Percentiles rank a stretch among this genome's conserved stretches.
phyloP scores from a whole-genome alignment of 352 stramenopile genomes.

The Saprolegnia parasitica region DNA sequence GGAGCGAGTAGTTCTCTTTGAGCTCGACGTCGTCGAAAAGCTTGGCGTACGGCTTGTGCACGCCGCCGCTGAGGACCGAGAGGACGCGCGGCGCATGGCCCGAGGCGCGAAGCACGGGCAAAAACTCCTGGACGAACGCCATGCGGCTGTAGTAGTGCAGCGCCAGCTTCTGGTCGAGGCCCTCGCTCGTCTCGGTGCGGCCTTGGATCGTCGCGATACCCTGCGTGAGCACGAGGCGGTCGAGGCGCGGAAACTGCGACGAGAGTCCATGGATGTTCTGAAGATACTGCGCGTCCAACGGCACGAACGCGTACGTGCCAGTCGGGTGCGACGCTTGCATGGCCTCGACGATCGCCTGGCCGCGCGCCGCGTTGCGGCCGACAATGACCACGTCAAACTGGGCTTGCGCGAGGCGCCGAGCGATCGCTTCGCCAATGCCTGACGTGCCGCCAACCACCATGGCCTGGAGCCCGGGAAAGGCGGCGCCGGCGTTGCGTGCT shows the following conservation, averaged over 20 bases:
- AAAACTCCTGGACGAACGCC: slow-evolving; percentile 35
- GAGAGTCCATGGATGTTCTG: slow-evolving; percentile 10
- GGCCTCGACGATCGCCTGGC: not conserved
- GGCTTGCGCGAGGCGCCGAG: slow-evolving; percentile 3
- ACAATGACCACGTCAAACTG: slow-evolving; percentile 10
- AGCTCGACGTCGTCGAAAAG: slow-evolving; percentile 39
- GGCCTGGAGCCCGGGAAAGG: not conserved
- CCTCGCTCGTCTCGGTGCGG: slow-evolving; percentile 45
- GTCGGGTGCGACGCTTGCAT: not conserved
- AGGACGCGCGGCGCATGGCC: slow-evolving; percentile 34
- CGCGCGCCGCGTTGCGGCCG: slow-evolving; percentile 4
- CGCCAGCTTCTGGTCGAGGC: slow-evolving; percentile 51
- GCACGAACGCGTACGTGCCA: slow-evolving; percentile 1
- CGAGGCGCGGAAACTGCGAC: slow-evolving; percentile 28
- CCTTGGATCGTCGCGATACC: slow-evolving; percentile 52
- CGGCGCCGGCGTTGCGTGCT: not conserved
- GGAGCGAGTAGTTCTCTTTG: slow-evolving; percentile 37
- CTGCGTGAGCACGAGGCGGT: slow-evolving; percentile 49
- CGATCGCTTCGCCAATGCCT: slow-evolving; percentile 21
- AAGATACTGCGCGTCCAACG: slow-evolving; percentile 4
- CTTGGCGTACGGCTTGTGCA: slow-evolving; percentile 41
- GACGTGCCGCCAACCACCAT: slow-evolving; percentile 16
- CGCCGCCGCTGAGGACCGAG: slow-evolving; percentile 41
- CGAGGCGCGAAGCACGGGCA: slow-evolving; percentile 31
- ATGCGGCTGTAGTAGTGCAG: slow-evolving; percentile 49